phyloP scores from a whole-genome alignment of 495 filamentous ascomycete species.

The Penicillium longicatenatum region DNA sequence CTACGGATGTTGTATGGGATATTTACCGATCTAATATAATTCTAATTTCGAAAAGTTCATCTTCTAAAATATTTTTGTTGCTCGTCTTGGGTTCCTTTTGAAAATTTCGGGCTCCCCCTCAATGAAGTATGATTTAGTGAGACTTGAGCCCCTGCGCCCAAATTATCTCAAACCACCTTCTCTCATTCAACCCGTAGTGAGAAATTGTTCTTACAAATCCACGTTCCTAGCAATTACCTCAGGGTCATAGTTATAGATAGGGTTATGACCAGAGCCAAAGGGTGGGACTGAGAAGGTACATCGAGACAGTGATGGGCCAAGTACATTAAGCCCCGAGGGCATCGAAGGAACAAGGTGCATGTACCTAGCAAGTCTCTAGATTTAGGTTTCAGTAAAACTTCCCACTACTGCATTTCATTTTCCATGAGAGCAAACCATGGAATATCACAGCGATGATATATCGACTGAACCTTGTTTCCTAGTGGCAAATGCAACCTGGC shows the following conservation, averaged over 20 bases:
- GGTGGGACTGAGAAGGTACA: background rate
- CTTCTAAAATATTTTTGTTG: background rate
- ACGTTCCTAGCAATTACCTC: background rate
- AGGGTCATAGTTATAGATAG: background rate
- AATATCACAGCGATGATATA: conserved; percentile 1
- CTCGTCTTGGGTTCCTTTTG: no score
- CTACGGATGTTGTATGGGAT: conserved; percentile 10
- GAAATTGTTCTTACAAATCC: background rate
- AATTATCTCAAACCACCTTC: background rate
- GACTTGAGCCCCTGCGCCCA: background rate
- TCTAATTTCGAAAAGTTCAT: conserved; percentile 9
- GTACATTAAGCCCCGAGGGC: background rate
- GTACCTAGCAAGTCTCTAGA: background rate
- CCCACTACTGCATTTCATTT: background rate
- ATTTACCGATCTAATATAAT: conserved; percentile 21
- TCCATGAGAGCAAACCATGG: background rate
- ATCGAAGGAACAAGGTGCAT: background rate
- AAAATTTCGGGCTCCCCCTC: no score
- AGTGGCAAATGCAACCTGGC: conserved; percentile 21
- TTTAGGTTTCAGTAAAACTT: background rate
- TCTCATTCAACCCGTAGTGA: background rate
- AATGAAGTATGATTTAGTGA: background rate
- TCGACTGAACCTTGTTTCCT: conserved; percentile 11
- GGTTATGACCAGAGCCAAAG: background rate
- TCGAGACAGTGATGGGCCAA: background rate